Percentiles rank a stretch among this genome's conserved stretches.
phyloP scores from a whole-genome alignment of 139 green algal genomes.

The Coccomyxa sp. region DNA sequence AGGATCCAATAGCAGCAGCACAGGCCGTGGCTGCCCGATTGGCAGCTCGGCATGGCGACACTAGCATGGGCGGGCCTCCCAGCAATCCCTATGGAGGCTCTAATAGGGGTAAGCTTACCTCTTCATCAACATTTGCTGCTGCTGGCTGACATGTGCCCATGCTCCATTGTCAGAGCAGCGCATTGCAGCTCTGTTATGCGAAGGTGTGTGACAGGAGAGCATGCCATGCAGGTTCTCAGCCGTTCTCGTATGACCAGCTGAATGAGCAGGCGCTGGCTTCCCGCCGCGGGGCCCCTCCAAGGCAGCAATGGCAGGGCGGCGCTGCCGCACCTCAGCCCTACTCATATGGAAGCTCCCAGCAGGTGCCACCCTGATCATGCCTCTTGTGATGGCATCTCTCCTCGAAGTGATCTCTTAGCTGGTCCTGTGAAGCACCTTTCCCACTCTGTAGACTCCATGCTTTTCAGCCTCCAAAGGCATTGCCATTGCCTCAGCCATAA shows the following conservation, averaged over 20 bases:
- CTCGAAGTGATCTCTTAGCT: too few species aligned
- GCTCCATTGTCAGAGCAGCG: too few species aligned
- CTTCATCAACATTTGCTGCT: too few species aligned
- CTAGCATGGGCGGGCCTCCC: background rate
- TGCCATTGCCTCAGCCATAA: too few species aligned
- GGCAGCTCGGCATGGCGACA: background rate
- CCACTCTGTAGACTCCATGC: too few species aligned
- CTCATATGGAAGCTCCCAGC: background rate
- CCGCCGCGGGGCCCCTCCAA: background rate
- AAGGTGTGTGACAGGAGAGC: background rate
- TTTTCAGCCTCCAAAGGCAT: too few species aligned
- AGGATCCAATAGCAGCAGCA: slow-evolving; percentile 11
- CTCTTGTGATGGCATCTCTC: too few species aligned
- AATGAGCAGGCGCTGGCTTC: background rate
- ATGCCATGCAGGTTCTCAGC: background rate
- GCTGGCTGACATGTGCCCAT: too few species aligned
- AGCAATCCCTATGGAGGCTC: too few species aligned
- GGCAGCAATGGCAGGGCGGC: background rate
- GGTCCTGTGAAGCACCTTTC: too few species aligned
- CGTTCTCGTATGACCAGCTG: background rate
- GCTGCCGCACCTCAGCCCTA: background rate
- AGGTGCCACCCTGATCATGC: too few species aligned
- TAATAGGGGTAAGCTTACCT: too few species aligned
- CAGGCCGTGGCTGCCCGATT: slow-evolving; percentile 10
- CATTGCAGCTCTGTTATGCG: background rate